Evolutionary conservation across 768 basidiomycete species (phyloP), one percentile per base, ranked within the genome.

Genomic region (Mycena indigotica): DNA sequence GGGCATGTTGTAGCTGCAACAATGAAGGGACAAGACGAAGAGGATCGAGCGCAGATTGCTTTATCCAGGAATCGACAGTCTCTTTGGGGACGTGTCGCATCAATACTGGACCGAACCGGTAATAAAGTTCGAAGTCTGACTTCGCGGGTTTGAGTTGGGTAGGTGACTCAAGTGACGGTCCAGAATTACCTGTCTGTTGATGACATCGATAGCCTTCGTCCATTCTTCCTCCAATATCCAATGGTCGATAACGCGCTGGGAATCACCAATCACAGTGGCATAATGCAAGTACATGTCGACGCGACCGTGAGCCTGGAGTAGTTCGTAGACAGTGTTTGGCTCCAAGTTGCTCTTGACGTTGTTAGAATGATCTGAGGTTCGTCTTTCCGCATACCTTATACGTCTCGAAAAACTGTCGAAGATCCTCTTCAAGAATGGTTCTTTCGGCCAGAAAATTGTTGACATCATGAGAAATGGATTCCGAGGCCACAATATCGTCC

Each of bases 191-290:
- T 97, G 95, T 46, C 93, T 84, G 67, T 85, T 95, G 58, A 98
- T 83, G n/a, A 88, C 81, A 55, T 93, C 90, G 54, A 98, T 89
- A 0, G 93, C 95, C 66, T 93, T 91, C 17, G 78, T 60, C 96
- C 96, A 98, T 57, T 93, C 82, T 70, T 96, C 95, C 70, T 97
- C 92, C 54, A 91, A 77, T 38, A 98, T 79, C 89, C 92, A 96
- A 68, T 98, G 88, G 63, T 93, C 91, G 10, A 95, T 83, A 12
- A 98, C 93, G 12, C 91, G 85, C 56, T 84, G 85, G 66, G 80
- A 82, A 72, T 98, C 95, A 16, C 89, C 89, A 40, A 95, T 81
- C 17, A 85, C 77, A 2, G 83, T 84, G 4, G 97, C 96, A 69
- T 86, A 98, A 72, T 91, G 89, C 10, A 99, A 80, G 58, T 95